Evolutionary conservation across 2,329 filamentous ascomycete genomes (phyloP), one percentile per base, ranked within the genome.

Genomic region (Albifimbria verrucaria): DNA sequence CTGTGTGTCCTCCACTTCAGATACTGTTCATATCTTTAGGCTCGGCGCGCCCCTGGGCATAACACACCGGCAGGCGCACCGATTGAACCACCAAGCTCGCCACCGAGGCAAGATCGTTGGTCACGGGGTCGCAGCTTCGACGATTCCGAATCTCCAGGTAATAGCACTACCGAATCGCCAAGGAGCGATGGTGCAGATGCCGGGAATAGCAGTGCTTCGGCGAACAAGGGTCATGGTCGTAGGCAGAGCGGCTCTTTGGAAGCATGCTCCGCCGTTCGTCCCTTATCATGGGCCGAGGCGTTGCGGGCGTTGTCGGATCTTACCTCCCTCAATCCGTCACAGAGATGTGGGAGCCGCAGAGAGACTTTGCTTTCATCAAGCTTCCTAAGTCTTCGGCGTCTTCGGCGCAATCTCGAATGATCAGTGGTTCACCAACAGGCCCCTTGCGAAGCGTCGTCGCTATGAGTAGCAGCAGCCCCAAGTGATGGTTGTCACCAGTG

Each of bases 301-400:
- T 99, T 54, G 93, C 90, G 18, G 90, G 90, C 5, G 91, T 91
- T 7, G 88, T 97, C 26, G 92, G 92, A 4, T 92, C 90, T 1
- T 99, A 99, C 68, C 77, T 99, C 2, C 94, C 94, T 0, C 89
- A 89, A 64, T 93, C 92, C 2, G 92, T 99, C 4, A 93, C 93
- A 1, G 93, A 97, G 72, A 97, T 97, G 81, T 97, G 92, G 92
- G 94, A 99, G 65, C 94, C 94, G 0, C 78, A 88, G 55, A 84
- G 94, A 51, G 94, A 99, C 71, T 99, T 99, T 73, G 94, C 94
- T 1, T 97, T 90, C 79, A 92, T 97, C 65, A 96, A 94, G 68
- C 83, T 99, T 47, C 93, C 93, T 15, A 90, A 88, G 65, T 68
- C 77, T 5, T 56, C 62, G 17, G 52, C 56, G 3, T 53, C 64